Evolutionary conservation across 148 eudicot species (phyloP).

Genomic region (Euryodendron excelsum): DNA sequence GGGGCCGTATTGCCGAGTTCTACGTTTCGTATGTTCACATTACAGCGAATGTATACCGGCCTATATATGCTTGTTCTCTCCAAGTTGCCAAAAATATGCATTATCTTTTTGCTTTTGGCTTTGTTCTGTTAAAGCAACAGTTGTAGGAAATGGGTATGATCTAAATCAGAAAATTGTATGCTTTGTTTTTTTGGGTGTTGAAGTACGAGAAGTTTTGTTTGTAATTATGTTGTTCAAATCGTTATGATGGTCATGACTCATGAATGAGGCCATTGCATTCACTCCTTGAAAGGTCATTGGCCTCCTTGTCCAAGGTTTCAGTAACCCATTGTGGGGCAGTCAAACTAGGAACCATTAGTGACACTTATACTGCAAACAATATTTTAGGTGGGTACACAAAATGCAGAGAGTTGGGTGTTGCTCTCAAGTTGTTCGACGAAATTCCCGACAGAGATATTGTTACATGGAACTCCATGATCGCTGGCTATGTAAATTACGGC

Average conservation of each 20-base stretch:
- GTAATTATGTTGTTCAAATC: background rate
- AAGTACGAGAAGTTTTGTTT: background rate
- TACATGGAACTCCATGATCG: constrained; percentile 42
- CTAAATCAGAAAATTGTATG: background rate
- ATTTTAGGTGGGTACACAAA: constrained; percentile 36
- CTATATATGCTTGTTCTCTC: background rate
- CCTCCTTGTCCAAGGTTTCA: constrained; percentile 18
- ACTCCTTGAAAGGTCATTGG: constrained; percentile 21
- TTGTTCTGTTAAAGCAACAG: background rate
- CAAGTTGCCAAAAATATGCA: background rate
- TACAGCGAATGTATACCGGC: background rate
- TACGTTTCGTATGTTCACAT: background rate
- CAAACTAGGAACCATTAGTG: constrained; percentile 39
- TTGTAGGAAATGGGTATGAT: background rate
- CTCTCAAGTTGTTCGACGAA: constrained; percentile 68
- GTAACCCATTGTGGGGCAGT: constrained; percentile 44
- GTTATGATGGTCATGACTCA: too few relatives aligned
- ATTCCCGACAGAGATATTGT: constrained; percentile 54
- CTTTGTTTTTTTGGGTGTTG: background rate
- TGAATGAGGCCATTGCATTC: constrained; percentile 44
- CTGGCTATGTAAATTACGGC: constrained; percentile 54
- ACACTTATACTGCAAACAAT: constrained; percentile 43
- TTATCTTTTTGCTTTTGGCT: background rate
- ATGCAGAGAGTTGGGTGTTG: constrained; percentile 35
- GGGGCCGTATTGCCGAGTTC: background rate